A percentile compares a stretch with the other conserved stretches of the same genome.
Evolutionary conservation across 208 protist genomes (phyloP).

Genomic region (Angomonas ambiguus): DNA sequence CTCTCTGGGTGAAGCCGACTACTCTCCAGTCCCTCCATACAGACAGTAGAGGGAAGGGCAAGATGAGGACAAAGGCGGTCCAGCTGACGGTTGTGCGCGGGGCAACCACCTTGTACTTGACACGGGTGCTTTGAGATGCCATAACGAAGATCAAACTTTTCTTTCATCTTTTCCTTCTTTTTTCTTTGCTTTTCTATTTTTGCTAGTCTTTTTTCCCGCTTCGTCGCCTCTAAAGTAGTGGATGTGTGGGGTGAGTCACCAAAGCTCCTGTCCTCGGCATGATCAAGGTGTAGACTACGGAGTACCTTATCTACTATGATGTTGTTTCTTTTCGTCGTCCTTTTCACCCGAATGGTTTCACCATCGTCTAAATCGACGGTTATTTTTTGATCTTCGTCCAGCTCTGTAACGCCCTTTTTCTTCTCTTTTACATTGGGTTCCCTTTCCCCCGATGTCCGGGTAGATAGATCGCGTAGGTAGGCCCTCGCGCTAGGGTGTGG

Average conservation of each 20-base stretch:
- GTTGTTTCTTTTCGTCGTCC: background rate
- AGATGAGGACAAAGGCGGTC: background rate
- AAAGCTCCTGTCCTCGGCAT: background rate
- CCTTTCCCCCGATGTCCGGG: too few relatives aligned
- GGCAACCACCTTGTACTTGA: conserved; percentile 38
- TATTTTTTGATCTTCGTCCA: background rate
- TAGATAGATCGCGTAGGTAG: too few relatives aligned
- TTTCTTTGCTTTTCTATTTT: background rate
- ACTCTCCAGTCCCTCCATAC: background rate
- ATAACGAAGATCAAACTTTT: conserved; percentile 12
- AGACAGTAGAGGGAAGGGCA: background rate
- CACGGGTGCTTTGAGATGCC: conserved; percentile 37
- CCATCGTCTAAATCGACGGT: background rate
- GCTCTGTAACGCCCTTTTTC: background rate
- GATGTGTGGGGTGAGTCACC: too few relatives aligned
- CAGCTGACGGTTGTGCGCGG: background rate
- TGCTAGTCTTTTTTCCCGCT: too few relatives aligned
- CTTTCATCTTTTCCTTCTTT: conserved; percentile 10
- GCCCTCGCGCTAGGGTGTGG: background rate
- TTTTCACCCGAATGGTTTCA: background rate
- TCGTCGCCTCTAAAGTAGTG: background rate
- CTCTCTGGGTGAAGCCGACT: too few relatives aligned
- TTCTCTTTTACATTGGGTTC: background rate
- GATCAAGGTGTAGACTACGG: background rate
- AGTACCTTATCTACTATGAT: background rate